These are phyloP conservation scores for Rhizopus stolonifer DNA, from an alignment of 371 early-diverging fungal species.

Conservation along the genomic window DNA sequence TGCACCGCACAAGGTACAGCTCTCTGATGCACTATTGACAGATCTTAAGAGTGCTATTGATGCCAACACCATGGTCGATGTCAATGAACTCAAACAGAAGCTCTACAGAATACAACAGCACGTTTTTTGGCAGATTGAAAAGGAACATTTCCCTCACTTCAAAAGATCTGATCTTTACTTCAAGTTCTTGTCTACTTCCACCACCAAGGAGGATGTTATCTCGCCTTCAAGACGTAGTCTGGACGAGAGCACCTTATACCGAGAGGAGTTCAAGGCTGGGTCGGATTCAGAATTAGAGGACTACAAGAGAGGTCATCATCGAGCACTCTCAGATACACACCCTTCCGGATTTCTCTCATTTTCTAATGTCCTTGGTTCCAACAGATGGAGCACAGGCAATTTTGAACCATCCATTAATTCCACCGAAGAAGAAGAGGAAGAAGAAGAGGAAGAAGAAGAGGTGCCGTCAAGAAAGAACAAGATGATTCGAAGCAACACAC, in stretches of 20 bases:
- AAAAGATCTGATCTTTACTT: constrained; percentile 66
- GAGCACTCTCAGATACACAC: constrained; percentile 30
- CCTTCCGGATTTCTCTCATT: constrained; percentile 24
- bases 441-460: constrained; percentile 20
- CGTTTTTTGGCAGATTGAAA: constrained; percentile 65
- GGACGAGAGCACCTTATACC: constrained; percentile 30
- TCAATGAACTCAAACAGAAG: constrained; percentile 26
- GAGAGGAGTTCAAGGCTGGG: constrained; percentile 2
- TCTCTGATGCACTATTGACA: constrained; percentile 25
- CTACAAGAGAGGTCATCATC: constrained; percentile 24
- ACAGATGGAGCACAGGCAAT: constrained; percentile 20
- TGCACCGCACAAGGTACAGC: constrained; percentile 47
- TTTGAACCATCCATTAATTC: constrained; percentile 22
- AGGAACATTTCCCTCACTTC: constrained; percentile 63
- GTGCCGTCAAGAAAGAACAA: constrained; percentile 9
- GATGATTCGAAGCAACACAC: constrained; percentile 42
- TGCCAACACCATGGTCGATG: constrained; percentile 4
- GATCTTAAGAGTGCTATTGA: constrained; percentile 30
- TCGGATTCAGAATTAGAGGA: constrained; percentile 11
- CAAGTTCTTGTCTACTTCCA: constrained; percentile 56
- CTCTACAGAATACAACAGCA: constrained; percentile 48
- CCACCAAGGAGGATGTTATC: constrained; percentile 2
- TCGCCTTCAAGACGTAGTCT: constrained; percentile 29
- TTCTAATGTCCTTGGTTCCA: constrained; percentile 30
- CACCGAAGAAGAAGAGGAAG: constrained; percentile 20